Evolutionary conservation across 345 rosid genomes (phyloP), one percentile per base, ranked within the genome.

Genomic region (Cardamine chenopodiifolia): DNA sequence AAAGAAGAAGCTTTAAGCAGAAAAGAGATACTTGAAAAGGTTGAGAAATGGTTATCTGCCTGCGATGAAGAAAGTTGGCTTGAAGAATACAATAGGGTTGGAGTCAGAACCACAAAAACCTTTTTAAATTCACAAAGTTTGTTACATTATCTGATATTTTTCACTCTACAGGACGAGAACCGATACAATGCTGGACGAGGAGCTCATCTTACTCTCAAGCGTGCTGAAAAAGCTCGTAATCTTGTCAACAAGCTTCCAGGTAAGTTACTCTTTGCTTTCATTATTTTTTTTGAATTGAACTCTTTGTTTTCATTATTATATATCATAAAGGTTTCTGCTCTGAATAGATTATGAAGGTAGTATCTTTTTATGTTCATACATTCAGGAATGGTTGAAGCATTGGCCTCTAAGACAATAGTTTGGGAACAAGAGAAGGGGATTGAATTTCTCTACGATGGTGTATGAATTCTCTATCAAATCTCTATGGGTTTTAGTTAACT

Each of bases 21-120:
- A 77, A 92, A 89, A 64, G 99, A 96, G 56, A 79, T 96, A 64
- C 97, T 96, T 32, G 99, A 96, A 71, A 92, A 81, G 85, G 88
- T 92, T 9, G 99, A 96, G 83, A 96, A 90, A 82, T 96, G 99
- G 99, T 72, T 87, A 80, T 83, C 75, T 55, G 97, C 98, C 18
- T 90, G 99, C 62, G 98, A 96, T 32, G 98, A 96, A 77, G 99
- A 96, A 75, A 83, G 90, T 37, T 96, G 99, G 99, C 98, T 96
- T 53, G 99, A 96, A 78, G 98, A 96, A 79, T 92, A 96, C 66
- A 92, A 92, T 78, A 88, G 93, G 89, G 99, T 96, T 52, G 62
- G 85, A 44, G 18, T n/a, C 49, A 0, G 18, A 66, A 50, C 13
- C 64, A 42, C 34, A 49, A 0, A 68, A 70, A 65, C 75, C 23